Percentiles rank a stretch among this genome's conserved stretches.
These are phyloP conservation scores for Chaetomiaceae sp. DNA, from an alignment of 2,329 filamentous ascomycete species.

Conservation along the genomic window DNA sequence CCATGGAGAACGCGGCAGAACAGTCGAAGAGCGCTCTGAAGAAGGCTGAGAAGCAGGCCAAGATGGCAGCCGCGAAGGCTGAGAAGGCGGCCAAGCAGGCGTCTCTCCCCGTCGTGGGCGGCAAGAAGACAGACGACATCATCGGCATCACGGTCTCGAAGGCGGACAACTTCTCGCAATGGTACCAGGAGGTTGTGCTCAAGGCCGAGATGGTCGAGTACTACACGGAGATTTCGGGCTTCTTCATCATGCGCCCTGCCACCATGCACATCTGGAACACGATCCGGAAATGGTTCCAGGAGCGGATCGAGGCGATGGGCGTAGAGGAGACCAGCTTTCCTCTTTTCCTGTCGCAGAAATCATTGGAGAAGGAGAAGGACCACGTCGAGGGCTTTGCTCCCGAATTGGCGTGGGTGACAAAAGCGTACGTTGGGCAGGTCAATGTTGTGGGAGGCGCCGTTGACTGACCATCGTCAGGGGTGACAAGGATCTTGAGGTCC, in stretches of 20 bases:
- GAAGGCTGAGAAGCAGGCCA: constrained; percentile 60
- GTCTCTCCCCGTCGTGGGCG: constrained; percentile 45
- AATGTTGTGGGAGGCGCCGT: not conserved
- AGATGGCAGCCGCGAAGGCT: constrained; percentile 55
- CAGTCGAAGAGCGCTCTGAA: constrained; percentile 59
- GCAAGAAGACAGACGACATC: constrained; percentile 59
- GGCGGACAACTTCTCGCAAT: constrained; percentile 79
- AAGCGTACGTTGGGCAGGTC: constrained; percentile 50
- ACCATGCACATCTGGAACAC: constrained; percentile 62
- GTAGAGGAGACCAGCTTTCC: constrained; percentile 97
- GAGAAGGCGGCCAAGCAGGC: constrained; percentile 55
- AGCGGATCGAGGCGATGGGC: constrained; percentile 79
- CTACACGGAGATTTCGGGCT: constrained; percentile 80
- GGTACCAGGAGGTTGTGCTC: constrained; percentile 96
- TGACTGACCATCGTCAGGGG: constrained; percentile 49
- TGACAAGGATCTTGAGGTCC: constrained; percentile 83
- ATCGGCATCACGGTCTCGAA: constrained; percentile 88
- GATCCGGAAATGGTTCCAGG: constrained; percentile 62
- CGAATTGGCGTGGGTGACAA: constrained; percentile 83
- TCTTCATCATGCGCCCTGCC: constrained; percentile 80
- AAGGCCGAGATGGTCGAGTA: constrained; percentile 98
- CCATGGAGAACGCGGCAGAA: constrained; percentile 29
- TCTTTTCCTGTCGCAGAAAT: constrained; percentile 89
- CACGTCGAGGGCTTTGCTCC: constrained; percentile 99
- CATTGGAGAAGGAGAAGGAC: constrained; percentile 81